These are phyloP conservation scores for Clarkia xantiana DNA, from an alignment of 345 rosid genomes.

Conservation along the genomic window DNA sequence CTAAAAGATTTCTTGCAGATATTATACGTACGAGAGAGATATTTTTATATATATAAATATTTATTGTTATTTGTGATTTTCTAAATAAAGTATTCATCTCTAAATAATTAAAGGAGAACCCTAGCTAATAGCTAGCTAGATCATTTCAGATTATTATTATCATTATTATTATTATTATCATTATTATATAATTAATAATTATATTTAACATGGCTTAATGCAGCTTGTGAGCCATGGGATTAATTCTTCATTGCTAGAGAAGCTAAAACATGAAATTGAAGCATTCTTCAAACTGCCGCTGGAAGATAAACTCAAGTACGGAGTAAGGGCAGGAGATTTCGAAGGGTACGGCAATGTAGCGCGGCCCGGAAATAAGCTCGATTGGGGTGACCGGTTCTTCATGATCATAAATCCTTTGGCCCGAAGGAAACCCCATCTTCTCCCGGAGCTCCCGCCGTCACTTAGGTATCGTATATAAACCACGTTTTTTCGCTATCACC, in stretches of 20 bases:
- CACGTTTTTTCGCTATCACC: not conserved
- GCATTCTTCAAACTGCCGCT: constrained; percentile 3
- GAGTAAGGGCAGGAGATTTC: not conserved
- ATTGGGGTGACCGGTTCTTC: constrained; percentile 4
- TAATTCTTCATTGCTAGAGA: not conserved
- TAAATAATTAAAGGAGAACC: no score
- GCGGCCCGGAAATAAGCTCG: constrained; percentile 1
- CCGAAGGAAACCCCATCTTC: constrained; percentile 1
- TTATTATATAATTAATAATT: no score
- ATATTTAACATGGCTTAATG: no score
- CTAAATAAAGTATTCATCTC: no score
- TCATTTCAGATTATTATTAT: no score
- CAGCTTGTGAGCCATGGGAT: not conserved
- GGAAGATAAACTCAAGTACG: constrained; percentile 1
- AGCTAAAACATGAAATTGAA: not conserved
- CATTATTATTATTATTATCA: no score
- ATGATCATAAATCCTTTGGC: not conserved
- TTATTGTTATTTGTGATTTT: no score
- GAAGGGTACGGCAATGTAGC: constrained; percentile 1
- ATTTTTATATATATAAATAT: no score
- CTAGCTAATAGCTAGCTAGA: no score
- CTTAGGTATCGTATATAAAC: not conserved
- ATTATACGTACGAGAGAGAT: no score
- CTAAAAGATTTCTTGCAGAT: no score
- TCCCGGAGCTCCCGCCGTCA: not conserved